These are phyloP conservation scores for Sporothrix globosa DNA, from an alignment of 2,329 filamentous ascomycete genomes.

Conservation along the genomic window DNA sequence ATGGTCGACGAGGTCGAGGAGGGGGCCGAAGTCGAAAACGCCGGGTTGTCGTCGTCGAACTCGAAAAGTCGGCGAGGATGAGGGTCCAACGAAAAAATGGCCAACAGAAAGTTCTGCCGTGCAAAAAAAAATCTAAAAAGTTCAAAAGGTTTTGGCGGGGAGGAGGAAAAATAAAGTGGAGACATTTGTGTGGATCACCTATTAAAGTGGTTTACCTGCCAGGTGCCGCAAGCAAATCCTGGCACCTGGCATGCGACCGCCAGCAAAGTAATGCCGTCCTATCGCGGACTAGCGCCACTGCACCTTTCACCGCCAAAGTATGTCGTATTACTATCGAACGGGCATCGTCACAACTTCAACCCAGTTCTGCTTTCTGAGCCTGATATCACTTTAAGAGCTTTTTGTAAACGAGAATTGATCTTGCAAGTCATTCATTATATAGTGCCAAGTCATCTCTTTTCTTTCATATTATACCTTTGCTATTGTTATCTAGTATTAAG, in stretches of 20 bases:
- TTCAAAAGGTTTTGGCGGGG: constrained; percentile 32
- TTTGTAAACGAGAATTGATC: not conserved
- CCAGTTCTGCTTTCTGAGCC: not conserved
- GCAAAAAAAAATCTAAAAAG: constrained; percentile 28
- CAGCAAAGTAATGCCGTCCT: not conserved
- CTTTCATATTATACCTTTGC: no score
- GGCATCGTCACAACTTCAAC: not conserved
- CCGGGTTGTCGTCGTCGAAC: constrained; percentile 15
- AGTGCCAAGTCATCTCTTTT: no score
- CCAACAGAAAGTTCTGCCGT: constrained; percentile 25
- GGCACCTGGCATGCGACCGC: constrained; percentile 8
- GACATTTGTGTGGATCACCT: not conserved
- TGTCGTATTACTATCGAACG: not conserved
- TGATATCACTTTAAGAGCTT: not conserved
- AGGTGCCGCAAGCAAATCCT: not conserved
- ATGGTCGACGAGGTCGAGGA: not conserved
- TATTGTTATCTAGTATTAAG: no score
- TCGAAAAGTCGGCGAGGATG: constrained; percentile 20
- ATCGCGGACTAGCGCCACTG: constrained; percentile 3
- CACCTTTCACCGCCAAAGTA: constrained; percentile 4
- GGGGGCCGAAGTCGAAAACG: not conserved
- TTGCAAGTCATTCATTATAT: no score
- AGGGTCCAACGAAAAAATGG: constrained; percentile 25
- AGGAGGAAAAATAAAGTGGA: constrained; percentile 21
- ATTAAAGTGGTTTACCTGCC: constrained; percentile 14